Evolutionary conservation across 1,284 basidiomycete species (phyloP).

Genomic region (Leccinum subrobustum): DNA sequence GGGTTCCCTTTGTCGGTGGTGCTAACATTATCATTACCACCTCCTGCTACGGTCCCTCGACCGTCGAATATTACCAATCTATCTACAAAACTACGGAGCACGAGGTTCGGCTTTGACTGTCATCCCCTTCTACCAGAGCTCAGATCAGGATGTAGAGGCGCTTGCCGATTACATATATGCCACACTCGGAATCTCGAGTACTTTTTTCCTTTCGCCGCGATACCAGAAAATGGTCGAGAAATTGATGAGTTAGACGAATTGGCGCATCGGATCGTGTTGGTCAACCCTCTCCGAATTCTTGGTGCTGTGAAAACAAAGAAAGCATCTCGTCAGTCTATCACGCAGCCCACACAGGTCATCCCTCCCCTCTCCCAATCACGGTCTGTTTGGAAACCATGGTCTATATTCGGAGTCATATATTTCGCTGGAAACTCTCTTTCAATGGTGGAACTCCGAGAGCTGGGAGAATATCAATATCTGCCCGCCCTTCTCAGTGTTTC

Average conservation of each 20-base stretch:
- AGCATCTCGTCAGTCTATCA: slow-evolving; percentile 93
- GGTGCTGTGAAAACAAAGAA: slow-evolving; percentile 99
- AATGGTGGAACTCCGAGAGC: slow-evolving; percentile 96
- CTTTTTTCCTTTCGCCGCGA: slow-evolving; percentile 87
- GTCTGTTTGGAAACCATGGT: slow-evolving; percentile 71
- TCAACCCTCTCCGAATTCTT: slow-evolving; percentile 91
- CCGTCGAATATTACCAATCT: slow-evolving; percentile 97
- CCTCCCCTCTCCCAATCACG: slow-evolving; percentile 92
- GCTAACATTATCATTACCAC: slow-evolving; percentile 97
- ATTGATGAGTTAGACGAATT: slow-evolving; percentile 97
- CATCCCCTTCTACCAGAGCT: slow-evolving; percentile 98
- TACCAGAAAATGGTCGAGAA: slow-evolving; percentile 97
- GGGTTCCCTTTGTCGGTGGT: slow-evolving; percentile 83
- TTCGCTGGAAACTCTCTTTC: slow-evolving; percentile 95
- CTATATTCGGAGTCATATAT: slow-evolving; percentile 98
- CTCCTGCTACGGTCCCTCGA: slow-evolving; percentile 89
- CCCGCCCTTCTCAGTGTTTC: too few species aligned
- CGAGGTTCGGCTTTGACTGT: slow-evolving; percentile 95
- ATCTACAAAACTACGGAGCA: slow-evolving; percentile 95
- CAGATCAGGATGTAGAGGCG: slow-evolving; percentile 96
- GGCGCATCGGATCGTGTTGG: slow-evolving; percentile 88
- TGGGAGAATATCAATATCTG: slow-evolving; percentile 83
- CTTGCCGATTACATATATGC: slow-evolving; percentile 98
- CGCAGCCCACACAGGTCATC: slow-evolving; percentile 98
- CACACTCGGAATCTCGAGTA: slow-evolving; percentile 50